A percentile compares a stretch with the other conserved stretches of the same genome.
Evolutionary conservation across 805 yeast genomes (phyloP).

Genomic region (Pichia gijzeniarum): DNA sequence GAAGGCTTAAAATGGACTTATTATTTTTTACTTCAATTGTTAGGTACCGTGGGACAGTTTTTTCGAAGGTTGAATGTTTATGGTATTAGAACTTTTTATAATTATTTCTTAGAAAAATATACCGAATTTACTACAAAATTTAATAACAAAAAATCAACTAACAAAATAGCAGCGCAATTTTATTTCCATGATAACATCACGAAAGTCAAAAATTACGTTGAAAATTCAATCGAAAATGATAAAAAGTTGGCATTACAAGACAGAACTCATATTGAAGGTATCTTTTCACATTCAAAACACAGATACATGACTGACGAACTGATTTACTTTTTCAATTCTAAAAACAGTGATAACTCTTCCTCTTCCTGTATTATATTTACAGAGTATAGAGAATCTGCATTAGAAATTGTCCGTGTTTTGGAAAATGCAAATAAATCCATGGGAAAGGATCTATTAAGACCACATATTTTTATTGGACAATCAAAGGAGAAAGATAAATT

Average conservation of each 20-base stretch:
- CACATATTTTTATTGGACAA: conserved; percentile 93
- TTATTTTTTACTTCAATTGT: conserved; percentile 51
- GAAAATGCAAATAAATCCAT: conserved; percentile 35
- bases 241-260: conserved; percentile 15
- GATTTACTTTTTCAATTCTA: conserved; percentile 29
- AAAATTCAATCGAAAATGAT: conserved; percentile 32
- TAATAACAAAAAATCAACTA: conserved; percentile 51
- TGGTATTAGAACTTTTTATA: conserved; percentile 73
- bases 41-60: conserved; percentile 70
- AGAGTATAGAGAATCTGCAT: conserved; percentile 83
- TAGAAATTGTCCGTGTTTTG: conserved; percentile 68
- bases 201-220: conserved; percentile 39
- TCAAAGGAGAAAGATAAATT: conserved; percentile 66
- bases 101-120: conserved; percentile 55
- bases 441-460: conserved; percentile 36
- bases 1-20: conserved; percentile 74
- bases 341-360: conserved; percentile 30
- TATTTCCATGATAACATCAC: conserved; percentile 46
- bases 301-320: conserved; percentile 53
- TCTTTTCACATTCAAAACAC: conserved; percentile 66
- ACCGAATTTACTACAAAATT: conserved; percentile 53
- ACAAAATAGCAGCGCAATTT: conserved; percentile 55
- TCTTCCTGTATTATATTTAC: conserved; percentile 84
- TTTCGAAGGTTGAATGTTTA: conserved; percentile 66
- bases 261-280: conserved; percentile 23